These are phyloP conservation scores for Ascochyta lentis DNA, from an alignment of 2,329 filamentous ascomycete genomes.

Conservation along the genomic window DNA sequence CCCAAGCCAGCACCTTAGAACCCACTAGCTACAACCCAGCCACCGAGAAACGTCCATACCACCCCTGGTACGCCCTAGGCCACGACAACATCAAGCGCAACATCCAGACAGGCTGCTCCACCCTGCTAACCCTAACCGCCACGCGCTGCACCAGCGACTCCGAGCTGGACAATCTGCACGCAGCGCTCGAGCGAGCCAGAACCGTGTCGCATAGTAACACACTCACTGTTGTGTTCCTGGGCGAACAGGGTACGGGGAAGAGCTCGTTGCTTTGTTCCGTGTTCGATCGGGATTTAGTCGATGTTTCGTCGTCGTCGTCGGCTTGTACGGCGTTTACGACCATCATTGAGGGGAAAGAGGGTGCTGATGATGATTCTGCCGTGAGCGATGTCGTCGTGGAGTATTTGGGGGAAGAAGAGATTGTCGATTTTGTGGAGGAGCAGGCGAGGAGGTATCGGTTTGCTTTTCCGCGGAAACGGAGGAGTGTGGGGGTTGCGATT, in stretches of 20 bases:
- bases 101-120: slow-evolving; percentile 4
- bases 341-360: slow-evolving; percentile 7
- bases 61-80: slow-evolving; percentile 13
- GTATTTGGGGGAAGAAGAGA: slow-evolving; percentile 6
- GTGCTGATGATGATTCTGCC: slow-evolving; percentile 6
- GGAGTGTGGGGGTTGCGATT: neutral
- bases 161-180: neutral
- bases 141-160: neutral
- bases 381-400: slow-evolving; percentile 15
- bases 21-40: neutral
- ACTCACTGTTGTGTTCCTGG: slow-evolving; percentile 12
- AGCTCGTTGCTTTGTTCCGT: slow-evolving; percentile 17
- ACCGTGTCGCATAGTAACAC: neutral
- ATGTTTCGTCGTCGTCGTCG: slow-evolving; percentile 7
- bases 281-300: slow-evolving; percentile 10
- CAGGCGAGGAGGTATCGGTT: slow-evolving; percentile 10
- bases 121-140: neutral
- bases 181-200: neutral
- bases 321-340: slow-evolving; percentile 20
- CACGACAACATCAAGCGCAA: neutral
- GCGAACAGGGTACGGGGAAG: slow-evolving; percentile 22
- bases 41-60: slow-evolving; percentile 2
- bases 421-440: slow-evolving; percentile 2
- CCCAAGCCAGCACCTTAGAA: neutral
- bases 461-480: neutral